Evolutionary conservation across 805 yeast species (phyloP), one percentile per base, ranked within the genome.

Genomic region (Ogataea henricii): DNA sequence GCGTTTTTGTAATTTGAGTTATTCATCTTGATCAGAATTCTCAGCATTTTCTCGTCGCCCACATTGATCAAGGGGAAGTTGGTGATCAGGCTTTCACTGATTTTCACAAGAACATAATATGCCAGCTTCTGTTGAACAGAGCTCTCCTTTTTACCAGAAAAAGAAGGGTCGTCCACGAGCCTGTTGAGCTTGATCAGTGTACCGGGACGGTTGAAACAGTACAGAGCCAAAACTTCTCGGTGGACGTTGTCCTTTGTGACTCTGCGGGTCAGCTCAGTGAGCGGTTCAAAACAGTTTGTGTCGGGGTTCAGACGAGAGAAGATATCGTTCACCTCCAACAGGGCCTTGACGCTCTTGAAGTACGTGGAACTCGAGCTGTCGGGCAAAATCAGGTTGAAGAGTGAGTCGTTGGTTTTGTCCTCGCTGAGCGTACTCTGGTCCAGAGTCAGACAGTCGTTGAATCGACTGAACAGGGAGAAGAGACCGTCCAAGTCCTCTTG

Each of bases 41-140:
- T 40, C 25, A 43, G n/a, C 12, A 53, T 27, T 17, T 42, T 39
- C 12, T 46, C 49, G 40, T 56, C 55, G 5, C 46, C 37, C 22
- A 50, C 22, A 22, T 39, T 45, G 8, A 35, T 17, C 37, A 53
- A 30, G 2, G 57, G 55, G 23, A 56, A 37, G 40, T 56, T 48
- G 7, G 47, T 39, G 26, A 52, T 47, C 21, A 56, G 22, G 6
- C 25, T 30, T 40, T 56, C 57, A 18, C 51, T 33, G 25, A 52
- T 40, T 21, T 48, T 55, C 9, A 49, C 52, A 41, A 53, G 51
- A 51, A 62, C 58, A 56, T 58, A 64, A 53, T 57, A 46, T 12
- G 47, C 34, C 30, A 65, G 36, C 42, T 60, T 64, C 16, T 54
- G 46, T 17, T 58, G 50, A n/a, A 57, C 52, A 20, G 58, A 25